Evolutionary conservation across 495 filamentous ascomycete species (phyloP), one percentile per base, ranked within the genome.

Genomic region (Clohesyomyces aquaticus): DNA sequence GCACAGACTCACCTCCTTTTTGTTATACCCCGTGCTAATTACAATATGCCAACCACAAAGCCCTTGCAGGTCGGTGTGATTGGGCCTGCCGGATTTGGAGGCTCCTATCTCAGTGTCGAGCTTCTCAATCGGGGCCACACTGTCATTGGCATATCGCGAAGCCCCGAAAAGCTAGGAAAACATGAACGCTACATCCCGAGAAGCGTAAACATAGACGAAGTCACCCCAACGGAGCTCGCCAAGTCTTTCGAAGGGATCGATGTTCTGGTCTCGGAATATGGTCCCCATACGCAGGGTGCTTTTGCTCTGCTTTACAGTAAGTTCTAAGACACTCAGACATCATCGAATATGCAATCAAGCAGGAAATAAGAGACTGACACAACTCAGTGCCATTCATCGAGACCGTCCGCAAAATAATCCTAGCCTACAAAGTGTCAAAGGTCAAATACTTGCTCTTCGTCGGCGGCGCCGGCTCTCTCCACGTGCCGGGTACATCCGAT

Each of bases 61-160:
- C 50, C 55, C 12, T 55, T 69, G 26, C 19, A 41, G 12, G 60
- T 73, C 6, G 71, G 69, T 46, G 66, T 73, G 6, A 55, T 73
- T 16, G 71, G 71, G 27, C 69, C 71, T 12, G 55, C 71, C 27
- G 71, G 71, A 16, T 72, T 73, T 52, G 60, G 66, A 14, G 71
- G 71, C 45, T 69, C 66, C 28, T 64, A 69, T 28, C 59, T 72
- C 4, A 61, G 48, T 41, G 56, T 62, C 21, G 71, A 73, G 54
- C 71, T 73, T n/a, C 52, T 70, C 35, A 63, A 65, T 42, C 63
- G 66, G 19, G 69, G 69, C 21, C 69, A 73, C 49, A 57, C 60
- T 22, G 67, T 73, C 12, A 60, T 68, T 16, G 71, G 71, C 43
- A 59, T 73, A 12, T 73, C 71, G 23, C 71, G 71, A 16, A 41